Evolutionary conservation across 1,284 basidiomycete genomes (phyloP), one percentile per base, ranked within the genome.

Genomic region (Naganishia cerealis): DNA sequence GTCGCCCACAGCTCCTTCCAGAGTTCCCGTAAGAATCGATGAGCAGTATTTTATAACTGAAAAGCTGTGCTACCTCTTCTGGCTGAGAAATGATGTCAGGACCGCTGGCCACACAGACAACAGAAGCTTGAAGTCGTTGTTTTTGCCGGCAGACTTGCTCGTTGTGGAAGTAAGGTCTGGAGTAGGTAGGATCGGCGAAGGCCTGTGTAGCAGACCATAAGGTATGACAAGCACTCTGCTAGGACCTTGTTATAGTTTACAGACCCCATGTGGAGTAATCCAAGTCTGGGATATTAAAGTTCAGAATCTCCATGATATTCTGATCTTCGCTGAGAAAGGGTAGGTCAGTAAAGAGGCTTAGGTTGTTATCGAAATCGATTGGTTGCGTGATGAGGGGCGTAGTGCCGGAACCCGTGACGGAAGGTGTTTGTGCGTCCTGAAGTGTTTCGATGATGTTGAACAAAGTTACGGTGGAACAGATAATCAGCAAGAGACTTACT

Each of bases 291-390:
- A 63, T 63, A 50, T 50, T 63, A 29, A 63, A 63, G 61, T 63
- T 63, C 50, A 63, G 48, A 38, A 63, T 63, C 38, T 63, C 61
- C 61, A 63, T 63, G 26, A 63, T 63, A 39, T 63, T 63, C 24
- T 63, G 61, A 42, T 63, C 61, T 38, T 63, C 61, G 24, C 61
- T 63, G 50, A 63, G 48, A 40, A 63, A 63, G 3, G 61, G 61
- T 15, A 63, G 40, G 38, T 63, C 61, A 16, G 61, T 63, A 50
- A 63, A 63, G 4, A 63, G 50, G 50, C 39, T 63, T 39, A 63
- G 39, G 40, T 63, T 63, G 61, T 63, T 63, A 24, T 63, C 61
- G 33, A 63, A 63, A 39, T 63, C 61, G 61, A 63, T 52, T 15
- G 61, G 36, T 38, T 63, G 61, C 10, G 18, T 63, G 38, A 63